These are phyloP conservation scores for Solanum appendiculatum DNA, from an alignment of 257 asterid species.

Conservation along the genomic window DNA sequence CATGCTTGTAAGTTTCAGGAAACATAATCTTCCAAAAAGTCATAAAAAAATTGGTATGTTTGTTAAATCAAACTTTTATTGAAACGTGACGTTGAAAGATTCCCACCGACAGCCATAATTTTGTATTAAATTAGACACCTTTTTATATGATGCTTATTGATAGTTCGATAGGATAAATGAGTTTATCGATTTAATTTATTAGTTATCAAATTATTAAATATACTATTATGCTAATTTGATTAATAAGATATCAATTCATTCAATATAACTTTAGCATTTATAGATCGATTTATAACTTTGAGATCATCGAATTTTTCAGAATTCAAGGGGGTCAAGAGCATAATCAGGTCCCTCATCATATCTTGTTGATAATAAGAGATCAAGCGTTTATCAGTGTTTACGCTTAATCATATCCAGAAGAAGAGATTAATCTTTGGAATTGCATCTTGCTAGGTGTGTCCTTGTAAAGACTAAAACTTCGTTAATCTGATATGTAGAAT, in stretches of 20 bases:
- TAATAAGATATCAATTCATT: neutral
- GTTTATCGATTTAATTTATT: neutral
- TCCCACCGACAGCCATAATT: neutral
- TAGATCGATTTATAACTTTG: too few relatives aligned
- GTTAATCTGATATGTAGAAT: too few relatives aligned
- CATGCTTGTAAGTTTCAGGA: neutral
- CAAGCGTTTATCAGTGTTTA: too few relatives aligned
- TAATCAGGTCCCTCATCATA: too few relatives aligned
- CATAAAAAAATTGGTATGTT: neutral
- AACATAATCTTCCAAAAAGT: neutral
- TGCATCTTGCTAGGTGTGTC: too few relatives aligned
- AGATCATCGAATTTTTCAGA: too few relatives aligned
- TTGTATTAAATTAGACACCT: neutral
- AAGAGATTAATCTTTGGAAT: too few relatives aligned
- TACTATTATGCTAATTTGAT: neutral
- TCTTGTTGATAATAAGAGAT: too few relatives aligned
- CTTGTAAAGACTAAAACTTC: too few relatives aligned
- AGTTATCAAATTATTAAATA: neutral
- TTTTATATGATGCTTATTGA: neutral
- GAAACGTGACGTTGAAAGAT: neutral
- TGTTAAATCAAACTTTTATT: neutral
- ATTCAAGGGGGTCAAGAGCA: too few relatives aligned
- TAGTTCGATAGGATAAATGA: neutral
- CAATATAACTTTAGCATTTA: neutral
- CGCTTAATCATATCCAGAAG: too few relatives aligned